phyloP scores from a whole-genome alignment of 495 filamentous ascomycete species.

The Daldinia decipiens region DNA sequence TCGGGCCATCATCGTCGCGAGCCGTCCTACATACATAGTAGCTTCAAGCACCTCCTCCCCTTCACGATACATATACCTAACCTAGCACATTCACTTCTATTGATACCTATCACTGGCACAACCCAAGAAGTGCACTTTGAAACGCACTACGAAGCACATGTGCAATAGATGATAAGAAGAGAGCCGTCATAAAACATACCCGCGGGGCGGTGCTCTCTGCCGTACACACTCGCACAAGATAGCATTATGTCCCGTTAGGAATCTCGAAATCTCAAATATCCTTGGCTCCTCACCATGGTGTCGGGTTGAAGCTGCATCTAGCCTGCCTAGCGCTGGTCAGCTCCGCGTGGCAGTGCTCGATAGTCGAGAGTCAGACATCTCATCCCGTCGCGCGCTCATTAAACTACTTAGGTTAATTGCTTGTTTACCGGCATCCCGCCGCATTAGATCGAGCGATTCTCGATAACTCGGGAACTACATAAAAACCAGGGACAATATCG shows the following conservation, averaged over 20 bases:
- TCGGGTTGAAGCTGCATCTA: conserved; percentile 21
- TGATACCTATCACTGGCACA: neutral
- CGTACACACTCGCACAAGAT: conserved; percentile 21
- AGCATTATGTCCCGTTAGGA: neutral
- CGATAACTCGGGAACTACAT: neutral
- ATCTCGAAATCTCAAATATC: conserved; percentile 11
- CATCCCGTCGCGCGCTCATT: conserved; percentile 19
- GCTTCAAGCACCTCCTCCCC: neutral
- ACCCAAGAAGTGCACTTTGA: neutral
- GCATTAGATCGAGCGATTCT: neutral
- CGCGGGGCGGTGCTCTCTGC: conserved; percentile 28
- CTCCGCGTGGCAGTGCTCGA: conserved; percentile 41
- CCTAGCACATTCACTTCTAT: neutral
- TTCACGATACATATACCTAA: no score
- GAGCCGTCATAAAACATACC: conserved; percentile 15
- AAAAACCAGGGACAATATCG: neutral
- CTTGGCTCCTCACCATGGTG: conserved; percentile 26
- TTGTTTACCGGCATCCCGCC: conserved; percentile 29
- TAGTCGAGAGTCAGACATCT: conserved; percentile 17
- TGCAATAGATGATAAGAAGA: conserved; percentile 3
- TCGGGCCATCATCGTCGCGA: neutral
- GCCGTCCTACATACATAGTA: no score
- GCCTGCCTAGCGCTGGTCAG: conserved; percentile 12
- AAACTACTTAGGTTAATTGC: conserved; percentile 17
- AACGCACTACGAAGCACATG: neutral